A percentile compares a stretch with the other conserved stretches of the same genome.
phyloP scores from a whole-genome alignment of 495 filamentous ascomycete species.

The Penicillium robsamsonii region DNA sequence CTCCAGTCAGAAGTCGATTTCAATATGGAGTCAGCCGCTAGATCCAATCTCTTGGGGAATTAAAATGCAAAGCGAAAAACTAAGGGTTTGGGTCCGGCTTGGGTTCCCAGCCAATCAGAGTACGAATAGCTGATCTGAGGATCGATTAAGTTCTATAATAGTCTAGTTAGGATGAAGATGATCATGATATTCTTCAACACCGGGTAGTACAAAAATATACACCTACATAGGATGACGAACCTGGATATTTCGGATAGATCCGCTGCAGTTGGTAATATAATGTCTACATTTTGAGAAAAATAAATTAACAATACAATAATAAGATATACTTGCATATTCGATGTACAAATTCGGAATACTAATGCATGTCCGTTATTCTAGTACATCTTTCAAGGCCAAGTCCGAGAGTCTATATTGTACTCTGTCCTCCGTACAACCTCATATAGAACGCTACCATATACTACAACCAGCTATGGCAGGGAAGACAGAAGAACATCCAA shows the following conservation, averaged over 20 bases:
- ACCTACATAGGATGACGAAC: not conserved
- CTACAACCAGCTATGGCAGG: slow-evolving; percentile 8
- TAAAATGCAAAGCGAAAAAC: not conserved
- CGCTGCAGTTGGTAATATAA: slow-evolving; percentile 10
- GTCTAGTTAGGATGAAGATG: slow-evolving; percentile 9
- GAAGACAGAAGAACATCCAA: slow-evolving; percentile 14
- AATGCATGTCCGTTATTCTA: slow-evolving; percentile 3
- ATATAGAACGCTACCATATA: not conserved
- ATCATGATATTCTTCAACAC: not conserved
- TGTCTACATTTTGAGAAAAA: not conserved
- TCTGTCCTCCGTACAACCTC: not conserved
- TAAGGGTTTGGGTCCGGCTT: not conserved
- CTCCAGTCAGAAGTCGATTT: not conserved
- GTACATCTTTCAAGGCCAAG: not conserved
- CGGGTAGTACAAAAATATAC: not conserved
- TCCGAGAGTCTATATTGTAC: slow-evolving; percentile 1
- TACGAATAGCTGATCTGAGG: not conserved
- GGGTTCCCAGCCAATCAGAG: not conserved
- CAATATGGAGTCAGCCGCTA: not conserved
- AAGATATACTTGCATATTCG: not conserved
- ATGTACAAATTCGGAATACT: not conserved
- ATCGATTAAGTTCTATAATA: not conserved
- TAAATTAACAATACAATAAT: not conserved
- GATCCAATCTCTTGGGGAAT: not conserved
- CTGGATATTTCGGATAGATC: slow-evolving; percentile 19